Evolutionary conservation across 257 asterid genomes (phyloP).

Genomic region (Lavandula angustifolia): DNA sequence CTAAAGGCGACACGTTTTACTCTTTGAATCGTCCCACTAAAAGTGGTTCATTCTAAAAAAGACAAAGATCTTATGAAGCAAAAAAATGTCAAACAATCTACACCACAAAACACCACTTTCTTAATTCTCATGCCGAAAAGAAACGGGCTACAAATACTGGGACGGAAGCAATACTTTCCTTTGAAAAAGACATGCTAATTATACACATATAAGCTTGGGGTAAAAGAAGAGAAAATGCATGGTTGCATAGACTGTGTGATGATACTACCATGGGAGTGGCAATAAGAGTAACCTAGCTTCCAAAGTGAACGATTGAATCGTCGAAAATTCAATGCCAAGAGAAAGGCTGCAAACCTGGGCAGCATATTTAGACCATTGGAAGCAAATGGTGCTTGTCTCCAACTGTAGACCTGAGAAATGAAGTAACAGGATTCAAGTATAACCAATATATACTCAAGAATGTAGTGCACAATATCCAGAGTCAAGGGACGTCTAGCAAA

Average conservation of each 20-base stretch:
- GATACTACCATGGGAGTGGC: conserved; percentile 43
- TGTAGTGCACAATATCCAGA: conserved; percentile 12
- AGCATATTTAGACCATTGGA: conserved; percentile 55
- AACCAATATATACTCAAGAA: conserved; percentile 43
- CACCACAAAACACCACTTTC: too few species aligned
- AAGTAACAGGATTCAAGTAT: conserved; percentile 41
- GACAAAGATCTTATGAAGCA: too few species aligned
- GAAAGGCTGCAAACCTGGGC: conserved; percentile 55
- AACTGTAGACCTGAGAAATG: conserved; percentile 63
- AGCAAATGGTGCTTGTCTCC: conserved; percentile 63
- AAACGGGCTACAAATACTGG: too few species aligned
- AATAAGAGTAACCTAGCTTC: conserved; percentile 42
- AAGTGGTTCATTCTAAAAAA: too few species aligned
- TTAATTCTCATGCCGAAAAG: too few species aligned
- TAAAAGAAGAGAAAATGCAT: conserved; percentile 9
- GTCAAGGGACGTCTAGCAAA: conserved; percentile 15
- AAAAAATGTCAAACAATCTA: too few species aligned
- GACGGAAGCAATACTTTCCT: neutral
- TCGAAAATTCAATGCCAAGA: conserved; percentile 51
- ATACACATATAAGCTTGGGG: conserved; percentile 7
- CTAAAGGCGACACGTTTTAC: too few species aligned
- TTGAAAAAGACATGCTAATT: conserved; percentile 9
- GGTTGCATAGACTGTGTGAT: conserved; percentile 32
- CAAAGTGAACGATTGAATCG: conserved; percentile 45
- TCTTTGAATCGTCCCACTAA: too few species aligned